Conservation (phyloP, 768 basidiomycete species). For the Galerina sulciceps region DNA sequence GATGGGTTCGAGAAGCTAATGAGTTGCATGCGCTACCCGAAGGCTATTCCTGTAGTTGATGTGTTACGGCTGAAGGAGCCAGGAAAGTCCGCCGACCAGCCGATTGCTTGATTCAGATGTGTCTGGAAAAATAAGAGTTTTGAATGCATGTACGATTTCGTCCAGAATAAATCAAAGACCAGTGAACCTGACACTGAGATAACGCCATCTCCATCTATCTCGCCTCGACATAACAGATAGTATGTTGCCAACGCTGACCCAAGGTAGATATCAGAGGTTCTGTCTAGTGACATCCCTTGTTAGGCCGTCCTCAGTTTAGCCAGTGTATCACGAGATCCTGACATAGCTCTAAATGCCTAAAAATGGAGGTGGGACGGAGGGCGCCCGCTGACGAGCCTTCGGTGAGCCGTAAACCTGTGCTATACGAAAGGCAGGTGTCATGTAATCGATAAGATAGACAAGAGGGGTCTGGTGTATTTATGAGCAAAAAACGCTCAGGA, state of each 20-base stretch:
- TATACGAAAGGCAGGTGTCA: neutral
- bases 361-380: neutral
- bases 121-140: neutral
- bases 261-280: too few relatives aligned
- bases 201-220: too few relatives aligned
- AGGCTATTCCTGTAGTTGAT: constrained; percentile 4
- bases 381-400: neutral
- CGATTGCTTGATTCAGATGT: neutral
- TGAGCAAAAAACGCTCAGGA: neutral
- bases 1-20: neutral
- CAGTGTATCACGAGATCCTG: neutral
- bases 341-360: neutral
- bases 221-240: too few relatives aligned
- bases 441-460: constrained; percentile 6
- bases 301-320: too few relatives aligned
- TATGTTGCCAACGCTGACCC: too few relatives aligned
- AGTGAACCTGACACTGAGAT: too few relatives aligned
- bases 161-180: too few relatives aligned
- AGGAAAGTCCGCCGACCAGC: neutral
- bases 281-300: too few relatives aligned
- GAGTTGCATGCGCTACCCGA: neutral
- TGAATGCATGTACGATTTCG: neutral
- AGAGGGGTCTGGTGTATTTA: neutral
- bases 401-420: neutral
- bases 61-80: neutral